phyloP scores from a whole-genome alignment of 208 protist genomes.

The Trypanosoma melophagium region DNA sequence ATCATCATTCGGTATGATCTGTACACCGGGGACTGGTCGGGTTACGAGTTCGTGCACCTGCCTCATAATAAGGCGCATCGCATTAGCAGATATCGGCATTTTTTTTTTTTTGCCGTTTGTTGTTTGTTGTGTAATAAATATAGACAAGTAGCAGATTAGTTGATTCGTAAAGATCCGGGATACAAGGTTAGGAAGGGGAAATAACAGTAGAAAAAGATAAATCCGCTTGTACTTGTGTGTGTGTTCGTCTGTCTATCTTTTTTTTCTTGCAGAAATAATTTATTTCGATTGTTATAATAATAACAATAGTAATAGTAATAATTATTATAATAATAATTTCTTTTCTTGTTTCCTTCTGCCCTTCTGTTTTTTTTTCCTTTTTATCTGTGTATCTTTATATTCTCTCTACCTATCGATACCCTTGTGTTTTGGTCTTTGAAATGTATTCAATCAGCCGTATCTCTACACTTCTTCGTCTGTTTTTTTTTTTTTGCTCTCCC shows the following conservation, averaged over 20 bases:
- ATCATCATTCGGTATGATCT: too few relatives aligned
- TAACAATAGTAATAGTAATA: conserved; percentile 10
- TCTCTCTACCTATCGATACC: too few relatives aligned
- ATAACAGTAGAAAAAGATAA: too few relatives aligned
- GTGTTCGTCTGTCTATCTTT: too few relatives aligned
- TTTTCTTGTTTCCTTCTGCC: conserved; percentile 17
- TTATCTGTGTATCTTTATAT: conserved; percentile 20
- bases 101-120: conserved; percentile 10
- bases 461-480: too few relatives aligned
- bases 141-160: not conserved
- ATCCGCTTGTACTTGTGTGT: too few relatives aligned
- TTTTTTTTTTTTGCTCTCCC: too few relatives aligned
- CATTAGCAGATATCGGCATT: conserved; percentile 77
- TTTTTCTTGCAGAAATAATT: too few relatives aligned
- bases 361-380: conserved; percentile 27
- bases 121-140: not conserved
- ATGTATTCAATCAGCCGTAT: too few relatives aligned
- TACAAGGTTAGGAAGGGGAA: too few relatives aligned
- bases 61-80: conserved; percentile 85
- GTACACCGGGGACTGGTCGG: too few relatives aligned
- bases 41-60: conserved; percentile 82
- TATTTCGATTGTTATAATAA: not conserved
- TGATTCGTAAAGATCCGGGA: too few relatives aligned
- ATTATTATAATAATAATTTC: conserved; percentile 5
- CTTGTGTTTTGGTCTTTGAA: conserved; percentile 24